phyloP scores from a whole-genome alignment of 2,329 filamentous ascomycete genomes.

The Didymella lethalis region DNA sequence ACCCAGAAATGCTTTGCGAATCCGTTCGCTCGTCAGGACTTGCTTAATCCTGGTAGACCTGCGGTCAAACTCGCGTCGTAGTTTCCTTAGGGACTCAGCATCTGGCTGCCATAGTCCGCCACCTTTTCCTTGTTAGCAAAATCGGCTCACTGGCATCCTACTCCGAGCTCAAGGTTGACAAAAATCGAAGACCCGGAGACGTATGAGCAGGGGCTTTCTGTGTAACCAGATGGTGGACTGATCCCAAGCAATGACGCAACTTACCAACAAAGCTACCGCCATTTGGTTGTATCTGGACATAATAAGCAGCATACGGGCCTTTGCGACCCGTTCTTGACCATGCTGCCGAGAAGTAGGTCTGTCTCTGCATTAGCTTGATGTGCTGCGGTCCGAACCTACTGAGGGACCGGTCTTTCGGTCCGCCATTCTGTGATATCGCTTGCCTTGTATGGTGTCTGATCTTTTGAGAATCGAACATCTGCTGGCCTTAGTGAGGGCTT shows the following conservation, averaged over 20 bases:
- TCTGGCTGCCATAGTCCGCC: slow-evolving; percentile 86
- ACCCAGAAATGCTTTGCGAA: slow-evolving; percentile 72
- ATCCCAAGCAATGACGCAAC: slow-evolving; percentile 39
- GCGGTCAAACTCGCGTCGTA: slow-evolving; percentile 79
- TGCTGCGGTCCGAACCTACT: neutral
- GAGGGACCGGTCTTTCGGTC: neutral
- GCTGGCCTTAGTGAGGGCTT: slow-evolving; percentile 8
- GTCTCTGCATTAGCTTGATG: slow-evolving; percentile 29
- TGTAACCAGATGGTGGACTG: neutral
- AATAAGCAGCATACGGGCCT: slow-evolving; percentile 73
- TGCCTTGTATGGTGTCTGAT: slow-evolving; percentile 89
- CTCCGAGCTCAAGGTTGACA: neutral
- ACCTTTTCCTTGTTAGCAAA: slow-evolving; percentile 55
- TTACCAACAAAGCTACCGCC: slow-evolving; percentile 73
- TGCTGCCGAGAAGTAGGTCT: slow-evolving; percentile 83
- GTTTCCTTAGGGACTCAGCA: slow-evolving; percentile 66
- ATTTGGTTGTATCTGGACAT: slow-evolving; percentile 79
- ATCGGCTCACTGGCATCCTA: neutral
- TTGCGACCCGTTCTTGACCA: slow-evolving; percentile 90
- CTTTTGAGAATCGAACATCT: slow-evolving; percentile 83
- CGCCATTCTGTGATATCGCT: slow-evolving; percentile 26
- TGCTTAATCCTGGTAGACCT: slow-evolving; percentile 74
- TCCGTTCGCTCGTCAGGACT: slow-evolving; percentile 66
- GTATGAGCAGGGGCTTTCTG: neutral
- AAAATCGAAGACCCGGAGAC: neutral